Base-by-base conservation (phyloP, 2,329 filamentous ascomycete genomes). In the Didymella pomorum region DNA sequence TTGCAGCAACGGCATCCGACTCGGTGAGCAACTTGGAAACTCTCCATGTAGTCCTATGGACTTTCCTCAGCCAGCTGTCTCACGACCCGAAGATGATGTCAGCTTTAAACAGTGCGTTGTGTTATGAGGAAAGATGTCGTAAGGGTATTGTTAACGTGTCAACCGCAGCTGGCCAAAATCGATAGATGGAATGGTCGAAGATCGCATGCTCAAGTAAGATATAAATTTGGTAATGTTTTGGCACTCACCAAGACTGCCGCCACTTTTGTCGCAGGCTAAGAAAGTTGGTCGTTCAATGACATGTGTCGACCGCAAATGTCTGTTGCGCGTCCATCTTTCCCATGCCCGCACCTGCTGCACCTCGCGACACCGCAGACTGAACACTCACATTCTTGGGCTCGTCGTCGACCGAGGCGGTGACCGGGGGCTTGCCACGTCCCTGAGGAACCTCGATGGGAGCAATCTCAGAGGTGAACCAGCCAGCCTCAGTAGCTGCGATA, bases 381-480 rank as follows among this genome's bases (percentile, higher is more conserved):
- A 9, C 28, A 72, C 83, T 77, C 68, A 86, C 84, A 82, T 98
- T 98, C 85, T 96, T 96, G 72, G 93, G 91, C 83, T 98, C 95
- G 68, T 99, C 95, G 75, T 99, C 95, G 70, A 89, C 87, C 71
- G 92, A 89, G 57, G 99, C 84, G 63, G 85, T 86, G 67, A 93
- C 83, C 58, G 87, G 82, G 63, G 94, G 93, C 87, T 98, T 99
- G 76, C 93, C 93, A 68, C 94, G 89, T 71, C 91, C 91, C 62
- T 92, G 93, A 56, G 89, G 88, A 66, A 99, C 89, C 79, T 96
- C 90, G 71, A 98, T 84, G 54, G 95, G 93, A 31, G 89, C 88
- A 72, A 99, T 99, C 82, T 99, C 95, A 60, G 85, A 83, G 68
- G 85, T 84, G 82, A 99, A 97, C 70, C 87, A 82, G 61, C 93